Conservation (phyloP, 495 filamentous ascomycete species). For the Tetracladium setigerum region DNA sequence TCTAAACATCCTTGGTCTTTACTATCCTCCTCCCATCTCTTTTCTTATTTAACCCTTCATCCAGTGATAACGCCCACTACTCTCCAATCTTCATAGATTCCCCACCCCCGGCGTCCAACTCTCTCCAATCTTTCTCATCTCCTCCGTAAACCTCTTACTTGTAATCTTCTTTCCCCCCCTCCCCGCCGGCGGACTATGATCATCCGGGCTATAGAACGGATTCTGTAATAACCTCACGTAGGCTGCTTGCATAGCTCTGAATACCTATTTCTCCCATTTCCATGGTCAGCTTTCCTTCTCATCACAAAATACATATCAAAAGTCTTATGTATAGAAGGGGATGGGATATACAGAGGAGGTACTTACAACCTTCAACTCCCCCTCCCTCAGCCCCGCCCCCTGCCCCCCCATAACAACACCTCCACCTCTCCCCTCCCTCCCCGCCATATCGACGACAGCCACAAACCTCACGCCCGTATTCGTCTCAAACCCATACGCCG, state of each 20-base stretch:
- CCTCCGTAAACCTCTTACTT: constrained; percentile 70
- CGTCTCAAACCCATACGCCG: constrained; percentile 93
- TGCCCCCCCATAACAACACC: constrained; percentile 8
- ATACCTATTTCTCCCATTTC: constrained; percentile 49
- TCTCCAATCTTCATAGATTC: not conserved
- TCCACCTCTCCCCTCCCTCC: constrained; percentile 30
- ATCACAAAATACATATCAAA: not conserved
- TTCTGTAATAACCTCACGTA: constrained; percentile 88
- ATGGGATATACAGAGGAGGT: not conserved
- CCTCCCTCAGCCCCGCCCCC: constrained; percentile 59
- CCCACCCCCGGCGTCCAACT: constrained; percentile 16
- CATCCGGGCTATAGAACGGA: constrained; percentile 89
- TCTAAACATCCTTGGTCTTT: too few relatives aligned
- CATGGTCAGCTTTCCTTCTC: not conserved
- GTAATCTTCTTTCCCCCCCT: constrained; percentile 61
- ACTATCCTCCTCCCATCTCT: too few relatives aligned
- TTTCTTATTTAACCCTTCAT: too few relatives aligned
- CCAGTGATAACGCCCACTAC: too few relatives aligned
- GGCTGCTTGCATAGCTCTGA: constrained; percentile 81
- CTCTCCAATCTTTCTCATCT: constrained; percentile 80
- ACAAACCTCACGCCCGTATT: constrained; percentile 91
- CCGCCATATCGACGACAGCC: constrained; percentile 79
- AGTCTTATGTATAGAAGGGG: too few relatives aligned
- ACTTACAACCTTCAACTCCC: constrained; percentile 72
- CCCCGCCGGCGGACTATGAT: constrained; percentile 51